A percentile compares a stretch with the other conserved stretches of the same genome.
Conservation (phyloP, 1,284 basidiomycete species). For the Mrakiaceae sp. region DNA sequence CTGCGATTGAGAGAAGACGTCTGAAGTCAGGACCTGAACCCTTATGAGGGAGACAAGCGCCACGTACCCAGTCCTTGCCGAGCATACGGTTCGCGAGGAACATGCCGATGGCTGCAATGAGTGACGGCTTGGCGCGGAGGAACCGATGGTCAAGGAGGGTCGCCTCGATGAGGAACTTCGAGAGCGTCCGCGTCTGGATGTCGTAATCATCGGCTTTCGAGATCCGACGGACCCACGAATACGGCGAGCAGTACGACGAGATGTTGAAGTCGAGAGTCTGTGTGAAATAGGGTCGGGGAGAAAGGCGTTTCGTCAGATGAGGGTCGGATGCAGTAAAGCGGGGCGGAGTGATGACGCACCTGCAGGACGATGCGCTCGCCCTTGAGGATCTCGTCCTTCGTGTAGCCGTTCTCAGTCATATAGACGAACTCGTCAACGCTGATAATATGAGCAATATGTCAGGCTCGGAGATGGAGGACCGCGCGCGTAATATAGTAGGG, state of each 20-base stretch:
- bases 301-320: constrained; percentile 4
- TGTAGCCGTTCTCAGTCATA: constrained; percentile 93
- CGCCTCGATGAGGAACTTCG: constrained; percentile 96
- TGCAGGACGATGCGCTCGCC: constrained; percentile 92
- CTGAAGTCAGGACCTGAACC: constrained; percentile 17
- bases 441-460: not conserved
- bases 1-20: constrained; percentile 39
- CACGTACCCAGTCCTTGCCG: constrained; percentile 81
- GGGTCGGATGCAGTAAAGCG: not conserved
- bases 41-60: constrained; percentile 18
- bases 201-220: constrained; percentile 99
- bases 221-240: constrained; percentile 97
- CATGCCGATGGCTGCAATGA: constrained; percentile 97
- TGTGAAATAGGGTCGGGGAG: not conserved
- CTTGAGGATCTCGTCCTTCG: constrained; percentile 91
- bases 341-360: constrained; percentile 28
- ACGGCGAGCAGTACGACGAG: constrained; percentile 96
- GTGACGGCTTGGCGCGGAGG: constrained; percentile 82
- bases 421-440: constrained; percentile 91
- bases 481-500: no score
- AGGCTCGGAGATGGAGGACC: not conserved
- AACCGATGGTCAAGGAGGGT: constrained; percentile 89
- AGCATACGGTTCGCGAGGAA: constrained; percentile 86
- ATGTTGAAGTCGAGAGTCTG: constrained; percentile 84
- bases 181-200: constrained; percentile 89